These are phyloP conservation scores for Beta vulgaris DNA, from an alignment of 148 eudicot species.

Conservation along the genomic window DNA sequence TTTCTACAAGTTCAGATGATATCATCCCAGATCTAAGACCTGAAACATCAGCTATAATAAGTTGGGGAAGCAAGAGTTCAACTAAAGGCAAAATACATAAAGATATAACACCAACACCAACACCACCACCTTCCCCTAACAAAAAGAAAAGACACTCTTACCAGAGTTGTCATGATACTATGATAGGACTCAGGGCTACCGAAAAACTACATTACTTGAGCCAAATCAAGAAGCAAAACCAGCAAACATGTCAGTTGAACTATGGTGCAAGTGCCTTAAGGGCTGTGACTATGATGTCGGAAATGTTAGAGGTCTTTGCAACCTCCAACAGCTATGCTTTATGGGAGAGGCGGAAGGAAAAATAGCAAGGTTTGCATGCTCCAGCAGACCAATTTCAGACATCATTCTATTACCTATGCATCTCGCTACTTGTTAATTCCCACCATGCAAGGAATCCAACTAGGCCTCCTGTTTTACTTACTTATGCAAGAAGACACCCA, in stretches of 20 bases:
- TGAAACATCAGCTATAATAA: conserved; percentile 29
- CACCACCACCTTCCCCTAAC: not conserved
- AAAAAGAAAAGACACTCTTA: not conserved
- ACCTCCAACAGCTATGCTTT: not conserved
- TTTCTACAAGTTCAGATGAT: conserved; percentile 38
- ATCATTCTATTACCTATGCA: not conserved
- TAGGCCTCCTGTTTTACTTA: too few species aligned
- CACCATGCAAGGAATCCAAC: too few species aligned
- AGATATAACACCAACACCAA: not conserved
- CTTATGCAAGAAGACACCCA: too few species aligned
- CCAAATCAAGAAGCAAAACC: not conserved
- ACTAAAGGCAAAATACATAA: not conserved
- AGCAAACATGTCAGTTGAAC: not conserved
- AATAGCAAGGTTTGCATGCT: too few species aligned
- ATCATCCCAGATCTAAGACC: conserved; percentile 38
- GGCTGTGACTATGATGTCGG: not conserved
- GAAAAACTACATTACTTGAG: not conserved
- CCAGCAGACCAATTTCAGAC: too few species aligned
- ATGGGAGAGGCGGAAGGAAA: not conserved
- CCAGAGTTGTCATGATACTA: not conserved
- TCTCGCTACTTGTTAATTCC: not conserved
- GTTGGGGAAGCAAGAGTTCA: conserved; percentile 6
- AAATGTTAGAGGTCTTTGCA: not conserved
- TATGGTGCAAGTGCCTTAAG: not conserved
- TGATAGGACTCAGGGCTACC: not conserved